phyloP scores from a whole-genome alignment of 192 early-diverging fungal species.

The Coemansia nantahalensis region DNA sequence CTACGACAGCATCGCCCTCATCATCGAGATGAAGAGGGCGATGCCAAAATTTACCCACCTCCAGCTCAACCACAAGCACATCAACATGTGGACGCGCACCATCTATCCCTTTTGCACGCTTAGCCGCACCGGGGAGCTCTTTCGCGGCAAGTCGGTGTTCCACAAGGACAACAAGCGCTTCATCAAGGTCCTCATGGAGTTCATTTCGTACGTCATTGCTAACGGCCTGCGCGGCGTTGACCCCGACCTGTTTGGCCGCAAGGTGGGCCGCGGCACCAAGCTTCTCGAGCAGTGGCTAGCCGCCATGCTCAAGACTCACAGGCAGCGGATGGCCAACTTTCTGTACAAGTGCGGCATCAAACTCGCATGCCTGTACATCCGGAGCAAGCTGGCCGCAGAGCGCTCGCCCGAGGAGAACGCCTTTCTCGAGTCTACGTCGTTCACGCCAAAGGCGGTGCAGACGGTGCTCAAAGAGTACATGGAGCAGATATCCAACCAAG shows the following conservation, averaged over 20 bases:
- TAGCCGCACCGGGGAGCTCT: conserved; percentile 14
- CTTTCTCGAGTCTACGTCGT: background rate
- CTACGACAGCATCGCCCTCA: conserved; percentile 13
- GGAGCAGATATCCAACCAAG: conserved; percentile 13
- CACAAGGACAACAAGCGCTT: conserved; percentile 43
- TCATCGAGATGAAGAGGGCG: conserved; percentile 12
- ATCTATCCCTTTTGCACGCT: conserved; percentile 29
- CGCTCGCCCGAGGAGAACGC: conserved; percentile 2
- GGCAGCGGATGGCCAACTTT: conserved; percentile 20
- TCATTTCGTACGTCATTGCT: conserved; percentile 3
- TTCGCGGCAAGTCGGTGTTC: conserved; percentile 30
- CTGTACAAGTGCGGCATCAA: conserved; percentile 16
- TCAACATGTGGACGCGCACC: conserved; percentile 43
- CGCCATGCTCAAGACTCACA: conserved; percentile 29
- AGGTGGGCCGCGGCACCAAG: conserved; percentile 24
- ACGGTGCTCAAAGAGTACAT: conserved; percentile 12
- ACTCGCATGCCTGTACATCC: conserved; percentile 17
- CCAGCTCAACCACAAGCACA: conserved; percentile 46
- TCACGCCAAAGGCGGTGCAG: conserved; percentile 1
- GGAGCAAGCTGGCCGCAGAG: conserved; percentile 2
- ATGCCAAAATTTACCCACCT: conserved; percentile 23
- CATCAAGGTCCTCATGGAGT: conserved; percentile 31
- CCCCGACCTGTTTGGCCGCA: conserved; percentile 4
- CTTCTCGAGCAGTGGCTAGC: conserved; percentile 38
- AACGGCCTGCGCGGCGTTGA: background rate